Base-by-base conservation (phyloP, 768 basidiomycete genomes). In the Trametes maxima region DNA sequence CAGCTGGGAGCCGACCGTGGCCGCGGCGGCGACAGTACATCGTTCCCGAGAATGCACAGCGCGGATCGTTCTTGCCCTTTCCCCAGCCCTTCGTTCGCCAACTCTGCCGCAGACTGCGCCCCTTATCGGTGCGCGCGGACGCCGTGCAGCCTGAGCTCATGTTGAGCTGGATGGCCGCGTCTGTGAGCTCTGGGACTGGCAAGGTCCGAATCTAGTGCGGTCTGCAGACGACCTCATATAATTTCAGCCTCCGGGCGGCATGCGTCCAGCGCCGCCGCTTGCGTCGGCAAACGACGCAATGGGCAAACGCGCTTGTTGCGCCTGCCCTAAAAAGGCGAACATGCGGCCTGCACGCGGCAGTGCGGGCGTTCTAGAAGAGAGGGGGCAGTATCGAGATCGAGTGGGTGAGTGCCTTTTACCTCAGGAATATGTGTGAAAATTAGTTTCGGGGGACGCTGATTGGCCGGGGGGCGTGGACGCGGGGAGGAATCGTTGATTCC, bases 311-410 rank as follows among this genome's bases (percentile, higher is more conserved):
- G 66, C 63, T 62, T 66, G 52, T 39, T 54, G 60, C 67, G 66
- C 68, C 54, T 68, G 62, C 65, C 73, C 70, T 62, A 68, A 72
- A 74, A 69, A 35, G 67, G 67, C 53, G 58, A 69, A 72, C 77
- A 78, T 68, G 77, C 73, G 70, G 67, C 63, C 53, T 46, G 64
- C 77, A 77, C 68, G 77, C 67, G 69, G 66, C 65, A 33, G 44
- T 14, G 67, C 64, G 72, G 69, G 65, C 65, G 63, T 68, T 65
- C 65, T 61, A 57, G 66, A 68, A 65, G 64, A 63, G 54, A 62
- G 61, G 60, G 65, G 60, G 49, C 39, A 62, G 28, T 51, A 33
- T 51, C 57, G 46, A 25, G 57, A 36, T 24, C 51, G 57, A 47
- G 22, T 22, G 51, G 49, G 49, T 22, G 46, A 70, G 68, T 70